Evolutionary conservation across 192 early-diverging fungal species (phyloP).

Genomic region (Backusella tuberculispora): DNA sequence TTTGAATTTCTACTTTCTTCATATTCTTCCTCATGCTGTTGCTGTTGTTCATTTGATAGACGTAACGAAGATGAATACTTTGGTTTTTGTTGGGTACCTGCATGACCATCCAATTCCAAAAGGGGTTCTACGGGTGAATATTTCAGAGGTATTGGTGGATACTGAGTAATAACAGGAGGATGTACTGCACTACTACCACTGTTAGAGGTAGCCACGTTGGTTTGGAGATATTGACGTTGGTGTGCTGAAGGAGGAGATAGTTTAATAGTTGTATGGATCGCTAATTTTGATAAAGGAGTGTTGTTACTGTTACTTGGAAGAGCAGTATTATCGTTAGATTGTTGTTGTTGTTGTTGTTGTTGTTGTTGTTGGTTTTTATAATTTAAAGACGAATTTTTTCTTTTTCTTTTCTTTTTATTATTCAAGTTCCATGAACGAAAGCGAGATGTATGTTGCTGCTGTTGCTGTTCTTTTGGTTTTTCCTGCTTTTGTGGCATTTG

Average conservation of each 20-base stretch:
- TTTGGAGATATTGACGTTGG: not conserved
- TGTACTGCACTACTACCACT: constrained; percentile 3
- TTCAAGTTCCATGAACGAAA: constrained; percentile 18
- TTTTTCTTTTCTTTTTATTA: constrained; percentile 8
- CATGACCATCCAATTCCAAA: not conserved
- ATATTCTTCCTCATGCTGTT: not conserved
- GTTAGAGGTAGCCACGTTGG: not conserved
- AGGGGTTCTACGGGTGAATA: constrained; percentile 40
- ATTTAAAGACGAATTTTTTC: not conserved
- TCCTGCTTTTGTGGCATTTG: not conserved
- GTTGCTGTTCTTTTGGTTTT: not conserved
- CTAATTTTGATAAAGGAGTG: constrained; percentile 27
- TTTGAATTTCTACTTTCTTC: constrained; percentile 2
- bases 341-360: not conserved
- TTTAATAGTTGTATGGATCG: constrained; percentile 38
- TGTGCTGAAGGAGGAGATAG: constrained; percentile 8
- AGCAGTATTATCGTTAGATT: not conserved
- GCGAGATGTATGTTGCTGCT: constrained; percentile 5
- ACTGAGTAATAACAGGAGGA: constrained; percentile 39
- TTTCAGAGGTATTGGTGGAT: constrained; percentile 37
- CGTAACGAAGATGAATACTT: not conserved
- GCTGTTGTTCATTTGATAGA: not conserved
- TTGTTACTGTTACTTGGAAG: not conserved
- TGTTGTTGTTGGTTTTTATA: not conserved
- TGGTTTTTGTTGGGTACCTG: not conserved